These are phyloP conservation scores for Escallonia herrerae DNA, from an alignment of 129 eudicot genomes.

Conservation along the genomic window DNA sequence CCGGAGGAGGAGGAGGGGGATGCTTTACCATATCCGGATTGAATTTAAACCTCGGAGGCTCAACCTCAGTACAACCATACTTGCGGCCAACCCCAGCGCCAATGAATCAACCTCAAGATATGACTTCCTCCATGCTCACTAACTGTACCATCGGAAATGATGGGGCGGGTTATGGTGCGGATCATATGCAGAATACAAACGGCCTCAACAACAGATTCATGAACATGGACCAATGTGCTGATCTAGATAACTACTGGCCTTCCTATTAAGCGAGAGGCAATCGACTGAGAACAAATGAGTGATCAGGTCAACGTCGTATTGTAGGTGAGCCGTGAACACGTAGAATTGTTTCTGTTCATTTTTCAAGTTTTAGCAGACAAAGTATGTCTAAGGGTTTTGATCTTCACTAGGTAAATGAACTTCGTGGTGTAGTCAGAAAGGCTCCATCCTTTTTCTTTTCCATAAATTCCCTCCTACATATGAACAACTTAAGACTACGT, in stretches of 20 bases:
- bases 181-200: slow-evolving; percentile 17
- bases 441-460: too few species aligned
- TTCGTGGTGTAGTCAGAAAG: too few species aligned
- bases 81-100: slow-evolving; percentile 9
- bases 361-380: too few species aligned
- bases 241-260: slow-evolving; percentile 44
- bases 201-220: slow-evolving; percentile 26
- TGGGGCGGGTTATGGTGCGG: slow-evolving; percentile 18
- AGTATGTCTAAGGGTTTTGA: too few species aligned
- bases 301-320: too few species aligned
- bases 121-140: slow-evolving; percentile 10
- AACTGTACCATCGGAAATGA: slow-evolving; percentile 3
- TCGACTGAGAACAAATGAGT: too few species aligned
- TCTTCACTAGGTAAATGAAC: too few species aligned
- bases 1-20: slow-evolving; percentile 10
- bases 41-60: slow-evolving; percentile 29
- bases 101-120: slow-evolving; percentile 14
- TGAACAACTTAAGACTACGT: too few species aligned
- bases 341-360: too few species aligned
- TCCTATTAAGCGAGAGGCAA: slow-evolving; percentile 12
- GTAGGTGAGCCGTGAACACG: too few species aligned
- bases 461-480: too few species aligned
- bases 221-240: slow-evolving; percentile 39
- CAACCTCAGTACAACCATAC: slow-evolving; percentile 12
- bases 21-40: slow-evolving; percentile 33